Base-by-base conservation (phyloP, 2,329 filamentous ascomycete species). In the Pseudocercospora eumusae region DNA sequence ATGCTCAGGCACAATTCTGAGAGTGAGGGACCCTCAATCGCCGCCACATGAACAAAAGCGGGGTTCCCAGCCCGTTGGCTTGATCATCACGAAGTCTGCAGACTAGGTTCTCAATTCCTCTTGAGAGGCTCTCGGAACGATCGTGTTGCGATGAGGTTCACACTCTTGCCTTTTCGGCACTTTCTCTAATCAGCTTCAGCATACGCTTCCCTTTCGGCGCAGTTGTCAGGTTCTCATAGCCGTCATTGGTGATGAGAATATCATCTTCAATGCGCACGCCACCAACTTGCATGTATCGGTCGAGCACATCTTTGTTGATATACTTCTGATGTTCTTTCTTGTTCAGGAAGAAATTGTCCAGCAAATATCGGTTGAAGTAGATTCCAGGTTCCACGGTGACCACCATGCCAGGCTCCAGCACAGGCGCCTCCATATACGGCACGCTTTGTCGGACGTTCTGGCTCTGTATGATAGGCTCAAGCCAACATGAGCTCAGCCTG, bases 311-410 rank as follows among this genome's bases (percentile, higher is more conserved):
- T 68, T 77, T 77, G 75, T 93, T 82, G 72, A 95, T 88, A 71
- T 83, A 91, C 64, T 82, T 80, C 28, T 79, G 78, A 69, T 88
- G 85, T 55, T 79, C 75, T 62, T 84, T 80, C 61, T 82, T 78
- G 65, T 88, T 81, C 71, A 90, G 85, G 72, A 86, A 88, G 18
- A 86, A 84, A 2, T 59, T 66, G 77, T 91, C 84, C 64, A 93
- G 85, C 68, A 90, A 90, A 58, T 86, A 87, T 18, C 81, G 81
- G 76, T 87, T 90, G 77, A 93, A 92, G 75, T 93, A 93, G 45
- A 88, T 86, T 18, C 95, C 95, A 6, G 95, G 95, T 79, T 99
- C 95, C 33, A 98, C 92, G 0, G 95, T 99, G 56, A 99, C 87
- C 31, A 98, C 90, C 64, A 89, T 89, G 8, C 90, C 89, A 59